Evolutionary conservation across 2,329 filamentous ascomycete species (phyloP), one percentile per base, ranked within the genome.

Genomic region (Diaporthe citri): DNA sequence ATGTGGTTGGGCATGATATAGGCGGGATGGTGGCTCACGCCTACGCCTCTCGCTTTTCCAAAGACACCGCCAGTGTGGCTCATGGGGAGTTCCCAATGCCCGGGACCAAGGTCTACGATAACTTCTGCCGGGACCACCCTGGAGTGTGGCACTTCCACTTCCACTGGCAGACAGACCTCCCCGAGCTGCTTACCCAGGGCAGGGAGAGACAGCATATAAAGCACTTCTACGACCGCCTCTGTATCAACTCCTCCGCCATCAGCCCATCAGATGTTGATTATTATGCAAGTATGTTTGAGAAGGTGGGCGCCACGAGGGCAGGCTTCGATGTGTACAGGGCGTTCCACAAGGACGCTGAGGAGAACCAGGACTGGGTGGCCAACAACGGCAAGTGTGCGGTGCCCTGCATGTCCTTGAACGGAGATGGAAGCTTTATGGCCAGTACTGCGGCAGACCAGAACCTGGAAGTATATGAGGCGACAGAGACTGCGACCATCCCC

Each of bases 201-300:
- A 80, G 80, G 25, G 86, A 88, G 78, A 77, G 79, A 20, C 78
- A 84, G 48, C 87, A 87, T 73, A 74, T 87, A 4, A 84, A 83
- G 69, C 84, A 86, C 77, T 87, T 87, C 78, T 86, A 82, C 78
- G 81, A 85, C 67, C 82, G 83, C 67, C 78, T 84, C 20, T 77
- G 76, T 8, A 78, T 82, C 74, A 85, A 86, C 60, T 81, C 81
- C 9, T 79, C 77, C n/a, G 85, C 81, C 4, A 83, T 87, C 70
- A 78, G 79, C 1, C 72, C 78, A 3, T 77, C 78, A 46, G 85
- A 84, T 75, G 62, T 86, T n/a, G 84, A 85, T 25, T 79, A 79
- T n/a, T 87, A 87, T 76, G 81, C 80, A 6, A 78, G 74, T 31
- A 79, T 80, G 15, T 86, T 83, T 76, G 77, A 79, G 17, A 79